Evolutionary conservation across 768 basidiomycete genomes (phyloP).

Genomic region (Leccinum incarnatum): DNA sequence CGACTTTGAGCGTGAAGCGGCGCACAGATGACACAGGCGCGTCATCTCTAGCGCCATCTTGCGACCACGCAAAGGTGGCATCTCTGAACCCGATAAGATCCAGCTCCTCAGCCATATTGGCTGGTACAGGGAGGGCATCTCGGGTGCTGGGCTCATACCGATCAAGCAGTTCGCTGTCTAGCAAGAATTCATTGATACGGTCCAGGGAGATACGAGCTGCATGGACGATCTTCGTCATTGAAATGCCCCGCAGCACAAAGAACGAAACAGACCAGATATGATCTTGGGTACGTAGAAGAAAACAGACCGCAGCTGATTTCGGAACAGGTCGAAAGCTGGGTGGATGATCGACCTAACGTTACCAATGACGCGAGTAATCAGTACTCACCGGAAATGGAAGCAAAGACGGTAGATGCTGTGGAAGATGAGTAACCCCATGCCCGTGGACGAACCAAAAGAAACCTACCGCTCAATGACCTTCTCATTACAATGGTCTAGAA

Average conservation of each 20-base stretch:
- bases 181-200: slow-evolving; percentile 2
- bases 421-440: not conserved
- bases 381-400: slow-evolving; percentile 3
- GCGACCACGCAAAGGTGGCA: slow-evolving; percentile 3
- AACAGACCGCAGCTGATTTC: not conserved
- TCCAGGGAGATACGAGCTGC: slow-evolving; percentile 2
- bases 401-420: slow-evolving; percentile 1
- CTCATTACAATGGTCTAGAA: not conserved
- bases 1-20: not conserved
- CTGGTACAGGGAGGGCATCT: not conserved
- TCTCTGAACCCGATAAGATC: slow-evolving; percentile 1
- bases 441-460: too few species aligned
- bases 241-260: too few species aligned
- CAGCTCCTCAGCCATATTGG: not conserved
- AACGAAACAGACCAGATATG: not conserved
- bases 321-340: not conserved
- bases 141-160: not conserved
- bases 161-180: slow-evolving; percentile 3
- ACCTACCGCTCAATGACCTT: not conserved
- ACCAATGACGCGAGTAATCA: not conserved
- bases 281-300: slow-evolving; percentile 1
- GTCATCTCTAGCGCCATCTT: not conserved
- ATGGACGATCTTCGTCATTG: too few species aligned
- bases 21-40: not conserved
- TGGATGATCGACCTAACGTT: not conserved